Conservation (phyloP, 78 protist species). For the Dictyostelium capitatum region DNA sequence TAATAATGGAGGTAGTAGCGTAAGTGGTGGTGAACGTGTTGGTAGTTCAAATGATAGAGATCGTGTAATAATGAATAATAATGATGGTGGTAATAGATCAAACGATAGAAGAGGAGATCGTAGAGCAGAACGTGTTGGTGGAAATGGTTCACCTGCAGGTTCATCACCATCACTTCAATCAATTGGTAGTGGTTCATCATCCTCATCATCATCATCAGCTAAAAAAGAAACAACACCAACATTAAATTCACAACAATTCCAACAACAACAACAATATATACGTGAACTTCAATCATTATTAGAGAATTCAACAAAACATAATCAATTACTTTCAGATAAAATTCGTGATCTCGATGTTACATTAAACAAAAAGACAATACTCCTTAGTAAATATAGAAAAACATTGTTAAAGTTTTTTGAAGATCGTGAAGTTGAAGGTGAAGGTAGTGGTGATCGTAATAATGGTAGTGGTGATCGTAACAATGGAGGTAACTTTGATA, state of each 20-base stretch:
- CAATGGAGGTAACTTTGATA: background rate
- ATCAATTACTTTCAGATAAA: constrained; percentile 10
- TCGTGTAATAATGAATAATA: background rate
- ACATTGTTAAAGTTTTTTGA: constrained; percentile 62
- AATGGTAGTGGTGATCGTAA: background rate
- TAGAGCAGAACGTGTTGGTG: background rate
- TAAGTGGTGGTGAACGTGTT: constrained; percentile 21
- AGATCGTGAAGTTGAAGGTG: constrained; percentile 9
- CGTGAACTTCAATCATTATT: constrained; percentile 7
- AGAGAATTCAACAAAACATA: background rate
- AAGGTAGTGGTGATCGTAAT: background rate
- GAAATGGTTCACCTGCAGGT: constrained; percentile 7
- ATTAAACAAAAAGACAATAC: constrained; percentile 18
- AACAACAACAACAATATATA: constrained; percentile 12
- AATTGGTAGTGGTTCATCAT: background rate
- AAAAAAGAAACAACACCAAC: background rate
- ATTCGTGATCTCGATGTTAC: constrained; percentile 7
- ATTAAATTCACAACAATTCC: background rate
- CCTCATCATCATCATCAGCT: background rate
- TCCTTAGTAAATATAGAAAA: constrained; percentile 58
- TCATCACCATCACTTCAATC: constrained; percentile 16
- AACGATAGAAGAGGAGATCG: constrained; percentile 25
- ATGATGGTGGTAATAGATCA: constrained; percentile 10
- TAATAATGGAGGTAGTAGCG: background rate
- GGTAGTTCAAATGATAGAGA: background rate